A percentile compares a stretch with the other conserved stretches of the same genome.
phyloP scores from a whole-genome alignment of 2,329 filamentous ascomycete genomes.

The Pseudogymnoascus sp. region DNA sequence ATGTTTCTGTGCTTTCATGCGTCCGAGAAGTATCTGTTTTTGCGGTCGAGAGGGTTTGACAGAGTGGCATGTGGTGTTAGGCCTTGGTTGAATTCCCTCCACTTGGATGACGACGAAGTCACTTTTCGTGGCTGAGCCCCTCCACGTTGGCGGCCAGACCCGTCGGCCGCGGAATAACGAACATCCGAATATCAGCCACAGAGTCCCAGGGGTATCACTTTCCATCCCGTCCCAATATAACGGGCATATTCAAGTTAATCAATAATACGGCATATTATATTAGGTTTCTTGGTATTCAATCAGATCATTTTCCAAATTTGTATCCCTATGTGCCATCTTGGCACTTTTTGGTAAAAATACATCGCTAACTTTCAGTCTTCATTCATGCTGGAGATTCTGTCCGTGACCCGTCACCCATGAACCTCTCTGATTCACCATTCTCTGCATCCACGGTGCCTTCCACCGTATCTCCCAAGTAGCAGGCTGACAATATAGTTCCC shows the following conservation, averaged over 20 bases:
- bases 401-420: neutral
- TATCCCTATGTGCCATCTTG: neutral
- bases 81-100: neutral
- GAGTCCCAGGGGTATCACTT: neutral
- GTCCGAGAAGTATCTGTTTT: neutral
- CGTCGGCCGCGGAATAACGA: neutral
- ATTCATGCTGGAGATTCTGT: neutral
- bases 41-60: neutral
- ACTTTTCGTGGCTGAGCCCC: constrained; percentile 5
- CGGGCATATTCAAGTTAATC: neutral
- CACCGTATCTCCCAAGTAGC: neutral
- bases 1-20: neutral
- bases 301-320: neutral
- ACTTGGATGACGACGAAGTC: constrained; percentile 2
- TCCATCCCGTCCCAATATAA: neutral
- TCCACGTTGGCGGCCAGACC: neutral
- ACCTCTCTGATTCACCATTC: neutral
- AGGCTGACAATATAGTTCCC: constrained; percentile 1
- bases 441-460: neutral
- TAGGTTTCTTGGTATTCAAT: neutral
- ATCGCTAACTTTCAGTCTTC: neutral
- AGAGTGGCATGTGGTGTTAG: neutral
- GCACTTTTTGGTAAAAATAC: neutral
- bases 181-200: neutral
- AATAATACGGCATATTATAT: neutral